Base-by-base conservation (phyloP, 176 grass and related monocot genomes). In the Saccharum spontaneum region DNA sequence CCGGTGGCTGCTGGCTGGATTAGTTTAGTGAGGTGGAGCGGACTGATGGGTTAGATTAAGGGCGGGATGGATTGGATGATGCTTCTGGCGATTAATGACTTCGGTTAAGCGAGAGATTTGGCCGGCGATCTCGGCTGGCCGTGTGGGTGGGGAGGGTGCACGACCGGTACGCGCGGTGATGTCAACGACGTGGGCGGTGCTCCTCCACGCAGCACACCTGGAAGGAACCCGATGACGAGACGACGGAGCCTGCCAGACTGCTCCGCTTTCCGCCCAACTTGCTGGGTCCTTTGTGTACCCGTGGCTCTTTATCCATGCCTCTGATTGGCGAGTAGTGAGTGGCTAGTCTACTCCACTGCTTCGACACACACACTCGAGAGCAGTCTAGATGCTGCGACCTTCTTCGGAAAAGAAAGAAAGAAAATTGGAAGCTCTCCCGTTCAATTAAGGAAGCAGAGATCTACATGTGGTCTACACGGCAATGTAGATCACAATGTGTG, bases 181-280 rank as follows among this genome's bases (percentile, higher is more conserved):
- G 79, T 82, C 79, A 82, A 82, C 79, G 88, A 82, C 79, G 88
- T 82, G 88, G 88, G 52, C 84, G 79, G 44, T 41, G 88, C 44
- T 73, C 67, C 71, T 78, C 84, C 84, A 83, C 79, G 79, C 79
- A 81, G 45, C 79, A 54, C 79, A 17, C 62, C 74, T 45, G 65
- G 79, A 74, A 33, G 39, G 39, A 67, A 64, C 73, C 78, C 64
- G 71, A 6, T 24, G 45, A 14, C 67, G 26, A 22, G 4, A 54
- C 17, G 18, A 9, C 55, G 49, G 54, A n/a, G 7, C 54, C 7
- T 8, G 55, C 50, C 50, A 20, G 20, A 3, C 18, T 70, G 38
- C n/a, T 67, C 13, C 8, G 7, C 71, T 74, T 74, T 74, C 71
- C 28, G 24, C 71, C 44, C 43, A 74, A 74, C 71, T 31, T 50